Conservation (phyloP, 176 grass and related monocot species). For the bread wheat (Triticum aestivum) region DNA sequence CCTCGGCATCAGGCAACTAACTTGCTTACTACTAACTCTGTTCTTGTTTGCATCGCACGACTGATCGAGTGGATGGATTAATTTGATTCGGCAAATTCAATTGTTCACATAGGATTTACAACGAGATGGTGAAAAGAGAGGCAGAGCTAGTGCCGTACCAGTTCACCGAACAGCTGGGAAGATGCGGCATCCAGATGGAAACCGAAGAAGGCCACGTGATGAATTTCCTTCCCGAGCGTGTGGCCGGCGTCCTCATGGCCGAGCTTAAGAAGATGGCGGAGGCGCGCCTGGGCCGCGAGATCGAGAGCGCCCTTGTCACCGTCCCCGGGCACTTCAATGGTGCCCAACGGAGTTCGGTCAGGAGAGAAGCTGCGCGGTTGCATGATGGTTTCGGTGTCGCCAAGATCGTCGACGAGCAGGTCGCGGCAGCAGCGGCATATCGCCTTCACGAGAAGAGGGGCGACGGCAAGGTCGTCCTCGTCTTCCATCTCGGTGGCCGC, state of each 20-base stretch:
- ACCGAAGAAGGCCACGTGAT: background rate
- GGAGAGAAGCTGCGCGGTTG: background rate
- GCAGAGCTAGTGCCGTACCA: background rate
- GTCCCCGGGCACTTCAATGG: background rate
- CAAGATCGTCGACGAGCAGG: background rate
- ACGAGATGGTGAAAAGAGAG: background rate
- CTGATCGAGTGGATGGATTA: background rate
- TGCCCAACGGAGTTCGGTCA: background rate
- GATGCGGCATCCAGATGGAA: background rate
- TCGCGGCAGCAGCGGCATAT: background rate
- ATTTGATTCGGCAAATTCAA: background rate
- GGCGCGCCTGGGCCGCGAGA: background rate
- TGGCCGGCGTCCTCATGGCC: background rate
- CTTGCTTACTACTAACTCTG: too few relatives aligned
- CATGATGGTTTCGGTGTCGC: background rate
- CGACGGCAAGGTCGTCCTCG: background rate
- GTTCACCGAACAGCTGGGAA: background rate
- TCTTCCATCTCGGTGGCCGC: background rate
- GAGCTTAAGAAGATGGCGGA: background rate
- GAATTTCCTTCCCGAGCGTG: background rate
- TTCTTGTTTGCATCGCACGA: too few relatives aligned
- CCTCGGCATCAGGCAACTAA: background rate
- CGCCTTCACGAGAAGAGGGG: slow-evolving; percentile 8
- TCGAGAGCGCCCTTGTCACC: background rate
- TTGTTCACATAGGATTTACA: background rate